Evolutionary conservation across 176 grass and related monocot genomes (phyloP).

Genomic region (Musa schizocarpa): DNA sequence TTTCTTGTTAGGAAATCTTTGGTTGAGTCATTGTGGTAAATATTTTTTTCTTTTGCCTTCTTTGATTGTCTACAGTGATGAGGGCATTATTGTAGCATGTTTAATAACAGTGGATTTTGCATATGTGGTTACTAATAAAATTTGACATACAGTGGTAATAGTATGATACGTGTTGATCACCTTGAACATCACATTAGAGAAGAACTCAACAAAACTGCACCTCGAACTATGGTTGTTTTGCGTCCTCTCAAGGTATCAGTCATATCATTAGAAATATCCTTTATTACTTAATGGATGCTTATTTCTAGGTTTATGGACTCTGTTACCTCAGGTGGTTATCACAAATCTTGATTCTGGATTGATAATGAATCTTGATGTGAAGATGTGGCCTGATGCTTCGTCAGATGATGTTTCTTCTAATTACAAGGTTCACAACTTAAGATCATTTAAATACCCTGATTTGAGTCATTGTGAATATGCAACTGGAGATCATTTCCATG

Average conservation of each 20-base stretch:
- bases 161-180: conserved; percentile 75
- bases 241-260: conserved; percentile 75
- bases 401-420: conserved; percentile 59
- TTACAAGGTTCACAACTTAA: conserved; percentile 54
- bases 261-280: background rate
- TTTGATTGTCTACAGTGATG: too few species aligned
- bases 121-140: background rate
- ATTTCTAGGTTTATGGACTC: background rate
- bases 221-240: conserved; percentile 78
- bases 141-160: conserved; percentile 79
- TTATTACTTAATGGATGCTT: conserved; percentile 6
- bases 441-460: too few species aligned
- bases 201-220: conserved; percentile 85
- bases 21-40: background rate
- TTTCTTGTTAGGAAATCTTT: too few species aligned
- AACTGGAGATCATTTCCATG: too few species aligned
- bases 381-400: conserved; percentile 96
- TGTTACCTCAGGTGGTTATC: conserved; percentile 62
- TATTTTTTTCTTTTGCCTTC: background rate
- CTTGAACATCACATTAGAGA: conserved; percentile 94
- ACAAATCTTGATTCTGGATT: conserved; percentile 81
- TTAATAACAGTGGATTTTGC: background rate
- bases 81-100: background rate
- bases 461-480: too few species aligned
- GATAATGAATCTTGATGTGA: conserved; percentile 78